phyloP scores from a whole-genome alignment of 108 stramenopile species.

The Mayamaea pseudoterrestris region DNA sequence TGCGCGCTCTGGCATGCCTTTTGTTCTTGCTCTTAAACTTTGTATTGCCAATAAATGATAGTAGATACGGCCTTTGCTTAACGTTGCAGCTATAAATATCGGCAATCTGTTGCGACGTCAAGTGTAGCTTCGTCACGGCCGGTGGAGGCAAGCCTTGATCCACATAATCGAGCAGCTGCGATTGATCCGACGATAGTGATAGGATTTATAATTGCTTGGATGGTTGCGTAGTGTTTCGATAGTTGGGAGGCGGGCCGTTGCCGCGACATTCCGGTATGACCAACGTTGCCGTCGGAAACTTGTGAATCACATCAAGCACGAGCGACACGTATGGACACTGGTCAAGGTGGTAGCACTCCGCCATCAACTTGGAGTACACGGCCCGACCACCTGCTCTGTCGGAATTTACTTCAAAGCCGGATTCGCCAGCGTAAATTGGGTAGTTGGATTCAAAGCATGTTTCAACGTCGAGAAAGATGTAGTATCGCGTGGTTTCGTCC shows the following conservation, averaged over 20 bases:
- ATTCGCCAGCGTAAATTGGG: slow-evolving; percentile 19
- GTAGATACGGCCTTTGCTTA: background rate
- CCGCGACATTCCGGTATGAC: background rate
- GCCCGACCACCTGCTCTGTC: slow-evolving; percentile 7
- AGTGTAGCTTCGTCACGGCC: background rate
- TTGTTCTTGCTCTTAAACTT: background rate
- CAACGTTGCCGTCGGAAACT: background rate
- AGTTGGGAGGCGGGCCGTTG: background rate
- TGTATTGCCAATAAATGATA: slow-evolving; percentile 1
- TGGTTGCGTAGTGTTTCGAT: background rate
- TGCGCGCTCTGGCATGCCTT: background rate
- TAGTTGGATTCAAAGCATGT: slow-evolving; percentile 24
- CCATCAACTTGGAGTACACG: background rate
- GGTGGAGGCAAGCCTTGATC: slow-evolving; percentile 13
- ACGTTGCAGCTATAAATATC: background rate
- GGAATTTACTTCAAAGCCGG: background rate
- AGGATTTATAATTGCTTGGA: background rate
- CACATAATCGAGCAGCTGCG: background rate
- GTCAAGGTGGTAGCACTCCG: background rate
- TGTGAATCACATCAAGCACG: too few species aligned
- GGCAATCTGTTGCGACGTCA: background rate
- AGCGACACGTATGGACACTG: background rate
- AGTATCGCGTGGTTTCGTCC: slow-evolving; percentile 1
- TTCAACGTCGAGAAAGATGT: slow-evolving; percentile 22
- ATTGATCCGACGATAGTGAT: background rate